Evolutionary conservation across 2,329 filamentous ascomycete genomes (phyloP), one percentile per base, ranked within the genome.

Genomic region (Trichoderma atroviride): DNA sequence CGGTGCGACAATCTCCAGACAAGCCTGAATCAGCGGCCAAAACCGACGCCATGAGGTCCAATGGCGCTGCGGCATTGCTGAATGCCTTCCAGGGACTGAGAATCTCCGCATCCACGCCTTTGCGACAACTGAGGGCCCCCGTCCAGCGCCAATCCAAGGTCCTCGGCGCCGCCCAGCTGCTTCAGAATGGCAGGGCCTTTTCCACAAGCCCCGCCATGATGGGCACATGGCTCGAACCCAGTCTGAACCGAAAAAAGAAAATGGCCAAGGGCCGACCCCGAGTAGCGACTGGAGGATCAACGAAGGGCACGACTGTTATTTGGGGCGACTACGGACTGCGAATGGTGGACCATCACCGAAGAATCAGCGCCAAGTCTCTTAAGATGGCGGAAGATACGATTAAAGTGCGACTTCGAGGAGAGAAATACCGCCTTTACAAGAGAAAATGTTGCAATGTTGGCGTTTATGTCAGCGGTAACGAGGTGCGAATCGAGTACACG

Each of bases 301-400:
- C 87, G 43, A 94, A 96, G 79, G 96, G 96, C 74, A 99, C 96
- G 43, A 98, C 95, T 0, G 92, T 99, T 24, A 89, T 96, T 69
- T 98, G 94, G 93, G 96, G 96, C 68, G 94, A 98, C 80, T 99
- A 94, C 78, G 96, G 96, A 10, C 84, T 99, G 74, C 92, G 96
- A 69, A 96, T 99, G 90, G 89, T 86, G 72, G 96, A 99, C 81
- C 92, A 97, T 79, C 92, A 97, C 82, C 92, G 96, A 69, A 89
- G 96, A 76, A 92, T 99, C 78, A 93, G 91, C 74, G 92, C 96
- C 29, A 84, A 89, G 73, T 92, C 97, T 75, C 87, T 99, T 72
- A 94, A 94, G 82, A 90, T 93, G 77, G 96, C 93, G 71, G 94
- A 97, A 78, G 94, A 97, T 74, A 96, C 95, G 2, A 98, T 99